phyloP scores from a whole-genome alignment of 2,329 filamentous ascomycete genomes.

The Microascus cirrosus region DNA sequence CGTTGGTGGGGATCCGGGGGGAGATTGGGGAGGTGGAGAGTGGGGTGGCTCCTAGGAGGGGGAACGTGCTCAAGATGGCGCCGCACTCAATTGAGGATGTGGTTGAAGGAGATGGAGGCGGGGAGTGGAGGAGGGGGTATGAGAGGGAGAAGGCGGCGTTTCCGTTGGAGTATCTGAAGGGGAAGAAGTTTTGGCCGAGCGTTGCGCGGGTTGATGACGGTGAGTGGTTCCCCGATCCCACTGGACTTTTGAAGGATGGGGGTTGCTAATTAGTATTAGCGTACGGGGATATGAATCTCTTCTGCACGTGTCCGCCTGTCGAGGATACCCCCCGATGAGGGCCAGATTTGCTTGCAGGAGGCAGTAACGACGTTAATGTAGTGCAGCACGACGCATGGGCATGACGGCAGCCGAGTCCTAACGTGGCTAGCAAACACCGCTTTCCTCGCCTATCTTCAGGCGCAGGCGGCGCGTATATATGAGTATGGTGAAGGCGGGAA shows the following conservation, averaged over 20 bases:
- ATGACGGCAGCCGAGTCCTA: too few relatives aligned
- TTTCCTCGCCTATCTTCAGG: too few relatives aligned
- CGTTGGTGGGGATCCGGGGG: constrained; percentile 71
- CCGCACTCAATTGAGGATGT: constrained; percentile 81
- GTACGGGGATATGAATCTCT: constrained; percentile 84
- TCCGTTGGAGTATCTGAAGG: constrained; percentile 66
- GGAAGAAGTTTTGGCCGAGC: constrained; percentile 97
- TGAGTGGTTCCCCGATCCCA: constrained; percentile 4
- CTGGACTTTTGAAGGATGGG: neutral
- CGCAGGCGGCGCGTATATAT: too few relatives aligned
- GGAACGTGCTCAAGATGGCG: constrained; percentile 80
- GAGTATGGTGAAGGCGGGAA: too few relatives aligned
- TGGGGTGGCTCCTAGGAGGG: constrained; percentile 60
- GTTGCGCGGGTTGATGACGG: constrained; percentile 76
- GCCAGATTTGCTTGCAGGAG: neutral
- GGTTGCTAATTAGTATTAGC: constrained; percentile 34
- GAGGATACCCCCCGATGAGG: constrained; percentile 40
- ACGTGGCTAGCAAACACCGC: too few relatives aligned
- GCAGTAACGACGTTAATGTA: too few relatives aligned
- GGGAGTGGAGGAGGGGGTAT: constrained; percentile 74
- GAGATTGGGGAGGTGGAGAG: constrained; percentile 81
- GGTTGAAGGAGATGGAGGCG: constrained; percentile 42
- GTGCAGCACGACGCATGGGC: too few relatives aligned
- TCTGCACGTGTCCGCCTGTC: constrained; percentile 87
- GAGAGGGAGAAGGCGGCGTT: constrained; percentile 76